Conservation (phyloP, 2,329 filamentous ascomycete species). For the Aureobasidium sp. region DNA sequence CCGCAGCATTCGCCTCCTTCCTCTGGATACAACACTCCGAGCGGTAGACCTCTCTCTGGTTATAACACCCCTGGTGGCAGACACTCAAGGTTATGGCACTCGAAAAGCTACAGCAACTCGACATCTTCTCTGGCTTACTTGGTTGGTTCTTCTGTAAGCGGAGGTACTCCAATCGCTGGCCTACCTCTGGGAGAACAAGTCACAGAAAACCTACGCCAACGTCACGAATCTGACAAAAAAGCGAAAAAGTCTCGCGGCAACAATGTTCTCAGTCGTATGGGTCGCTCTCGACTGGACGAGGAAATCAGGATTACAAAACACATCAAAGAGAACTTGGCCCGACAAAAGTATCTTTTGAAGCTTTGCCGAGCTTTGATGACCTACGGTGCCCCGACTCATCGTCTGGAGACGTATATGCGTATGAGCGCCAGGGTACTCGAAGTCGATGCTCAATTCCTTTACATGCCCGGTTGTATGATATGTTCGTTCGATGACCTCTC, state of each 20-base stretch:
- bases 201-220: constrained; percentile 30
- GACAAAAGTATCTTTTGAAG: constrained; percentile 75
- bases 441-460: constrained; percentile 82
- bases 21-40: constrained; percentile 36
- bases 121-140: constrained; percentile 35
- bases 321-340: constrained; percentile 60
- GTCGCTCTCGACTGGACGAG: constrained; percentile 35
- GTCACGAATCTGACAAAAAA: constrained; percentile 27
- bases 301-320: constrained; percentile 52
- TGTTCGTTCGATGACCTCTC: constrained; percentile 72
- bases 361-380: constrained; percentile 81
- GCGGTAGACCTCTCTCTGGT: constrained; percentile 10
- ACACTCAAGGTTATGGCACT: constrained; percentile 28
- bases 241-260: constrained; percentile 21
- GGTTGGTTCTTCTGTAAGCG: constrained; percentile 35
- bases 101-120: constrained; percentile 27
- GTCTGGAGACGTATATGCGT: constrained; percentile 82
- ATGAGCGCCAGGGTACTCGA: constrained; percentile 85
- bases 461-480: constrained; percentile 88
- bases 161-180: constrained; percentile 34
- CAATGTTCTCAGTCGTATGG: constrained; percentile 29
- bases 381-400: constrained; percentile 84
- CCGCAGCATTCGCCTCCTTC: constrained; percentile 32
- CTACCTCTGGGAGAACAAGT: constrained; percentile 32
- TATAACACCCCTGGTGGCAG: neutral